Evolutionary conservation across 192 early-diverging fungal genomes (phyloP), one percentile per base, ranked within the genome.

Genomic region (Coemansia sp.): DNA sequence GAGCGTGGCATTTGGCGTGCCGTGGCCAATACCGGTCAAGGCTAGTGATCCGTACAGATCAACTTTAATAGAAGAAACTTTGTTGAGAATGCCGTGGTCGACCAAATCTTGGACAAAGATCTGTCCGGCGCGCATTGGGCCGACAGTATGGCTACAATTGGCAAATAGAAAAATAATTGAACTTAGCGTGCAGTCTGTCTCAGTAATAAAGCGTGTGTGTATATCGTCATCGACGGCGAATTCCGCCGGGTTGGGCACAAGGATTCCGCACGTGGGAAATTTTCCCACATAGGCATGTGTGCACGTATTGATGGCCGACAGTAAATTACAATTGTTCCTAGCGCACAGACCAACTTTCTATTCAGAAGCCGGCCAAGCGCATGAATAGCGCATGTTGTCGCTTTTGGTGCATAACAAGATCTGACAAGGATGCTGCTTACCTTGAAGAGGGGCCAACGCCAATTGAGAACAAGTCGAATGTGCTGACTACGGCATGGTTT

Each of bases 121-220:
- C 74, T 91, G 93, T 23, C 94, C 92, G 8, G 96, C 94, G 23
- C 96, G 87, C 96, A 98, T 98, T 12, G 96, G 96, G n/a, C 96
- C 96, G 22, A 98, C 93, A 1, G 91, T 92, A 67, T 93, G 89
- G 62, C 90, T 82, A 82, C 65, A 66, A 5, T 43, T 43, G 11
- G 16, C 41, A 21, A n/a, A 14, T 19, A 41, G 51, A 10, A 47
- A 60, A 26, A 7, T 6, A 39, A 31, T 16, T 3, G 16, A 59
- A n/a, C 27, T 58, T 49, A 49, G 47, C 47, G 47, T 43, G 47
- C 19, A 49, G 47, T 19, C 14, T 45, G 14, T 45, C n/a, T 12
- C 17, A 6, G 29, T n/a, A 19, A 37, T 4, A 38, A 19, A 2
- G 19, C 19, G 29, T n/a, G 26, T 31, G 23, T 16, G 25, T 14